Base-by-base conservation (phyloP, 2,329 filamentous ascomycete species). In the Kalmusia sp. region DNA sequence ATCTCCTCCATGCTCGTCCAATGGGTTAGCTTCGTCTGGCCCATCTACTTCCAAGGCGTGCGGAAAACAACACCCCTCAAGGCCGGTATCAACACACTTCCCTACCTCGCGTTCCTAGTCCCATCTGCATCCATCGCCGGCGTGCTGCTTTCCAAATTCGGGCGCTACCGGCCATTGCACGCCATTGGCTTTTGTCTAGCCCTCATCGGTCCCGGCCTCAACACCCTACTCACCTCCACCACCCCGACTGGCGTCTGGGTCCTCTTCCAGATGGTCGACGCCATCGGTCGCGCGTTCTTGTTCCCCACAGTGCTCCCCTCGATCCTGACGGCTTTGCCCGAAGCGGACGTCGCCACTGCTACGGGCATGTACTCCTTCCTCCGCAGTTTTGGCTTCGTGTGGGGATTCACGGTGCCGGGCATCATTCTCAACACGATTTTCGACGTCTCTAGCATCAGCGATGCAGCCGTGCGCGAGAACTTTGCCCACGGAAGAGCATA, bases 11-110 rank as follows among this genome's bases (percentile, higher is more conserved):
- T 78, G 2, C 56, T 77, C 5, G 51, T 70, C 3, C 71, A 73
- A 45, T 77, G 75, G 69, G 54, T 65, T 4, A 51, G 72, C 27
- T 76, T 73, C 62, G 80, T 79, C 58, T 49, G 79, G 1, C 77
- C 80, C 0, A 57, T 82, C 11, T 62, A 59, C 30, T 62, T 59
- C 30, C 51, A 52, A 19, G 56, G 15, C 4, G 44, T 51, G 6
- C n/a, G 28, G 6, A 31, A 24, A 5, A 38, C 45, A 9, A 43
- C 53, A 5, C 56, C 47, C 2, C 27, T 56, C 2, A 19, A 19
- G 7, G 7, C 59, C 4, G 54, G 59, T 3, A 41, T 59, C 34
- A 41, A 59, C 30, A 44, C 53, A 41, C 17, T 62, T 1, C 49
- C 55, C 19, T 55, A 54, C 33, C 14, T 22, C 14, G 11, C 22